phyloP scores from a whole-genome alignment of 371 early-diverging fungal species.

The Actinomucor elegans region DNA sequence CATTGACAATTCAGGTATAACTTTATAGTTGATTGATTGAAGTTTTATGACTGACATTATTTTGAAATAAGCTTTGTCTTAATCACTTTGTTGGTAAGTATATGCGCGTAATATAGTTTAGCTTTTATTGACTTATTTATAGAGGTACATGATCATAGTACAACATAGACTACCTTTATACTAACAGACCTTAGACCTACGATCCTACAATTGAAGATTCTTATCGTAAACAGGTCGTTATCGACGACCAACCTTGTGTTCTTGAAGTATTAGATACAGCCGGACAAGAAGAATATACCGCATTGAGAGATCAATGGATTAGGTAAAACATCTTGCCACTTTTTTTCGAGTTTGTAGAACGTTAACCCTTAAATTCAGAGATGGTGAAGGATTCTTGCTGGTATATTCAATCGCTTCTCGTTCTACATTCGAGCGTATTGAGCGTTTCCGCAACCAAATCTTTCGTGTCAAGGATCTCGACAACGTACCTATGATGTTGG shows the following conservation, averaged over 20 bases:
- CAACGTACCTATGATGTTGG: constrained; percentile 81
- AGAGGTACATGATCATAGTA: constrained; percentile 73
- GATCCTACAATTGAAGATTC: constrained; percentile 44
- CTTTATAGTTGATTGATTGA: background rate
- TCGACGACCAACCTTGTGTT: constrained; percentile 86
- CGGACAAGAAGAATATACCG: constrained; percentile 86
- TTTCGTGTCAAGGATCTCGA: constrained; percentile 80
- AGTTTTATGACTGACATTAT: background rate
- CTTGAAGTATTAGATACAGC: constrained; percentile 94
- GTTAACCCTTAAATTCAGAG: constrained; percentile 30
- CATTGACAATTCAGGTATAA: constrained; percentile 37
- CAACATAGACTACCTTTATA: constrained; percentile 58
- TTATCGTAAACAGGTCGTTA: constrained; percentile 78
- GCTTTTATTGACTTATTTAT: background rate
- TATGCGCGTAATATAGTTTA: background rate
- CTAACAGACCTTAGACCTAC: constrained; percentile 24
- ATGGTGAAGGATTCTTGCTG: constrained; percentile 88
- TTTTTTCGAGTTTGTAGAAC: background rate
- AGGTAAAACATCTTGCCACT: constrained; percentile 21
- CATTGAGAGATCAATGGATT: constrained; percentile 95
- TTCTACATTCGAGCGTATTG: constrained; percentile 80
- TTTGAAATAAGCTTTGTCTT: constrained; percentile 57
- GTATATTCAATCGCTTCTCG: constrained; percentile 86
- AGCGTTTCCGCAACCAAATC: constrained; percentile 79
- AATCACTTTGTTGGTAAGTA: constrained; percentile 73